phyloP scores from a whole-genome alignment of 331 rosid species.

The Spiraea crenata region DNA sequence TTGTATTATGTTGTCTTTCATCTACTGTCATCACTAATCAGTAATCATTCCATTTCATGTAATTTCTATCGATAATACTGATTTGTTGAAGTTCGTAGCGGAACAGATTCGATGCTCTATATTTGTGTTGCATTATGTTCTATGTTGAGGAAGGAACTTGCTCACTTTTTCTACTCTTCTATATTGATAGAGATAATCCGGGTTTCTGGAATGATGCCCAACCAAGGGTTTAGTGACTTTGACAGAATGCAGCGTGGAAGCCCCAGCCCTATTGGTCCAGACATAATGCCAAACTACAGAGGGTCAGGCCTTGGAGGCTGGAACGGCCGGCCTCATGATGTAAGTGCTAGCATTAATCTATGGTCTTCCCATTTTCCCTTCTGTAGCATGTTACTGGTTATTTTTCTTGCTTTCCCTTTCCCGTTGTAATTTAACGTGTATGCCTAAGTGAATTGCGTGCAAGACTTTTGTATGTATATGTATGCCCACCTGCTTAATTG shows the following conservation, averaged over 20 bases:
- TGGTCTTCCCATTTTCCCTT: neutral
- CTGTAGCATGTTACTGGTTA: neutral
- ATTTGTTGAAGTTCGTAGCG: neutral
- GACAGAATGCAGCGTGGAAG: slow-evolving; percentile 62
- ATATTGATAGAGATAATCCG: slow-evolving; percentile 61
- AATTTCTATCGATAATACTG: neutral
- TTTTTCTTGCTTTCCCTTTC: neutral
- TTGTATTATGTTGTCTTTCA: neutral
- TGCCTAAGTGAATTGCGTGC: slow-evolving; percentile 7
- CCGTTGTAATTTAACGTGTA: neutral
- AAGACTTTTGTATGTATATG: neutral
- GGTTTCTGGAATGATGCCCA: slow-evolving; percentile 60
- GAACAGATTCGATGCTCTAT: slow-evolving; percentile 7
- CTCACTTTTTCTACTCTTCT: slow-evolving; percentile 20
- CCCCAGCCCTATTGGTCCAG: slow-evolving; percentile 54
- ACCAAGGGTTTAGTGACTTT: slow-evolving; percentile 58
- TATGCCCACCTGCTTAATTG: neutral
- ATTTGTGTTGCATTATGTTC: slow-evolving; percentile 14
- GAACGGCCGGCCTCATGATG: slow-evolving; percentile 64
- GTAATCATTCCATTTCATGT: neutral
- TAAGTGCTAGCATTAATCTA: slow-evolving; percentile 22
- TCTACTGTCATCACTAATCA: neutral
- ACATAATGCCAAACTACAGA: slow-evolving; percentile 40
- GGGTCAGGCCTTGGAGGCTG: slow-evolving; percentile 44
- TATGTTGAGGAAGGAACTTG: slow-evolving; percentile 7